Evolutionary conservation across 345 rosid species (phyloP).

Genomic region (Populus ilicifolia): DNA sequence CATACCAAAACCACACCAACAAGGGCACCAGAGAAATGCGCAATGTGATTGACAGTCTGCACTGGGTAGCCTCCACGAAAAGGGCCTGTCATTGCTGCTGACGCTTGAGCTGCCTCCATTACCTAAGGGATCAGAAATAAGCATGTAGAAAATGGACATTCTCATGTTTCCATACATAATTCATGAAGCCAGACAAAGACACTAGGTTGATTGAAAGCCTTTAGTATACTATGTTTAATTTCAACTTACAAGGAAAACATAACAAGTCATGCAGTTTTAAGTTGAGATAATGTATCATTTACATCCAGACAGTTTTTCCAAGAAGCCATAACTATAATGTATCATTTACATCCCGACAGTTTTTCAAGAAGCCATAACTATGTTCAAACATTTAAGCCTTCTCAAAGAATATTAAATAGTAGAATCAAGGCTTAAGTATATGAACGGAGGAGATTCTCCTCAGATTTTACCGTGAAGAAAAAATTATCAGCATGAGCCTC

Average conservation of each 20-base stretch:
- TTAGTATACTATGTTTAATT: not conserved
- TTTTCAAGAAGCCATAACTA: not conserved
- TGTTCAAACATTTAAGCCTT: not conserved
- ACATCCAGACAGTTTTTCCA: not conserved
- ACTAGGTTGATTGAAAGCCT: not conserved
- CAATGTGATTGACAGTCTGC: constrained; percentile 83
- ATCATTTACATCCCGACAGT: not conserved
- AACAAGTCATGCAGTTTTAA: not conserved
- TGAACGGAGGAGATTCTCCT: no score
- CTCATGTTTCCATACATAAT: not conserved
- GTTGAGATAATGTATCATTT: not conserved
- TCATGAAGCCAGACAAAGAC: not conserved
- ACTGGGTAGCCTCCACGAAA: constrained; percentile 48
- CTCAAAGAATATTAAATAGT: not conserved
- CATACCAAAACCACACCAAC: constrained; percentile 77
- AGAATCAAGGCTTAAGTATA: not conserved
- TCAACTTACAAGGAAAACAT: not conserved
- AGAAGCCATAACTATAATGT: not conserved
- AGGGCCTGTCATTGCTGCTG: constrained; percentile 60
- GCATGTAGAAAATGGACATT: not conserved
- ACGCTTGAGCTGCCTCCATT: constrained; percentile 95
- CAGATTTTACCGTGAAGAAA: not conserved
- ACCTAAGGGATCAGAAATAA: constrained; percentile 41
- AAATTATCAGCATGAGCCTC: not conserved
- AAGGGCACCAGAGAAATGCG: constrained; percentile 91